Percentiles rank a stretch among this genome's conserved stretches.
Conservation (phyloP, 1,284 basidiomycete species). For the Puccinia novopanici region DNA sequence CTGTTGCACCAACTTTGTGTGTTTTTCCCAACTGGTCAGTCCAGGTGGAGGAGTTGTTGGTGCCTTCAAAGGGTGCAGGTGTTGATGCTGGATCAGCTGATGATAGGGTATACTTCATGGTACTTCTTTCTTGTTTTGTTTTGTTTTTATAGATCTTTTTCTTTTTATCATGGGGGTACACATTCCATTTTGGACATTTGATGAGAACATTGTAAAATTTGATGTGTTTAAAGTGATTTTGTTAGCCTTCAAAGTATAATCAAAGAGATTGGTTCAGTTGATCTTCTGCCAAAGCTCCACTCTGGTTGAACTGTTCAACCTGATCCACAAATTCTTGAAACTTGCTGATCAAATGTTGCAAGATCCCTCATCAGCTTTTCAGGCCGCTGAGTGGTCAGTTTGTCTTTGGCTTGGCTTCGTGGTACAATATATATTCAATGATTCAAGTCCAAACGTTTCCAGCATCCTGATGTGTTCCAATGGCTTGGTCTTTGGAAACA, state of each 20-base stretch:
- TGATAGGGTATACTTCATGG: too few relatives aligned
- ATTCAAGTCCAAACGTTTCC: too few relatives aligned
- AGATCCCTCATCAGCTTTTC: neutral
- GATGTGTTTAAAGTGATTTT: neutral
- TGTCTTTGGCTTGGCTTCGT: neutral
- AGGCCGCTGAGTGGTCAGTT: neutral
- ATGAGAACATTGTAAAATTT: neutral
- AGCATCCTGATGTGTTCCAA: too few relatives aligned
- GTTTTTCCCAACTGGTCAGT: too few relatives aligned
- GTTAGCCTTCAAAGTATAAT: neutral
- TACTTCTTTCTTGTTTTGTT: neutral
- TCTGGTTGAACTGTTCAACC: conserved; percentile 12
- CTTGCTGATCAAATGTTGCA: conserved; percentile 11
- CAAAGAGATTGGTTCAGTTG: neutral
- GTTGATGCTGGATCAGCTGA: too few relatives aligned
- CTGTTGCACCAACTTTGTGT: too few relatives aligned
- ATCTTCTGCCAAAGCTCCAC: conserved; percentile 2
- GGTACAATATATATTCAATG: too few relatives aligned
- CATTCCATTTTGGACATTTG: conserved; percentile 19
- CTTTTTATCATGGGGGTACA: neutral
- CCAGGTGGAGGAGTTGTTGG: too few relatives aligned
- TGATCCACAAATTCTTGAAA: conserved; percentile 7
- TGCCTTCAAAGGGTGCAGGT: too few relatives aligned
- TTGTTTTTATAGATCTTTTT: neutral
- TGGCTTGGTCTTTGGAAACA: too few relatives aligned